Percentiles rank a stretch among this genome's conserved stretches.
Conservation (phyloP, 2,329 filamentous ascomycete genomes). For the Botrytis cinerea region DNA sequence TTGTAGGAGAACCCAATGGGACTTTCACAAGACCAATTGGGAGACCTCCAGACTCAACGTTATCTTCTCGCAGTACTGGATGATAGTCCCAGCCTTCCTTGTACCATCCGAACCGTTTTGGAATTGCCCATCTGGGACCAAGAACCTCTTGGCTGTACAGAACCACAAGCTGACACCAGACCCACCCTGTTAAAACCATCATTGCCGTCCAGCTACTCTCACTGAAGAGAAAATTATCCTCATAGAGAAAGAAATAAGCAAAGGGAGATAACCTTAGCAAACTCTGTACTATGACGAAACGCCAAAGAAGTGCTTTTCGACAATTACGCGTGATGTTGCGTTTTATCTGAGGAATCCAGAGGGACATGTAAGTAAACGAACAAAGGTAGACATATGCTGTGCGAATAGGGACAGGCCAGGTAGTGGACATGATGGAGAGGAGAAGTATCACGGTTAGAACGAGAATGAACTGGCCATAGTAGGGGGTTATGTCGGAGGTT, state of each 20-base stretch:
- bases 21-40: conserved; percentile 69
- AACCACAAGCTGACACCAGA: conserved; percentile 82
- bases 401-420: conserved; percentile 60
- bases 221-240: conserved; percentile 80
- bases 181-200: conserved; percentile 67
- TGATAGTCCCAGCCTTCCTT: conserved; percentile 94
- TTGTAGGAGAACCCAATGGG: conserved; percentile 27
- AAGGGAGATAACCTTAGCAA: conserved; percentile 76
- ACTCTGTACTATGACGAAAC: conserved; percentile 84
- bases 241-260: conserved; percentile 78
- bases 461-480: conserved; percentile 60
- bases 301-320: conserved; percentile 86
- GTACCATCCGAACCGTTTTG: conserved; percentile 57
- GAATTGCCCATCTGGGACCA: conserved; percentile 84
- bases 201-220: conserved; percentile 68
- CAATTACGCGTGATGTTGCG: conserved; percentile 91
- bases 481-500: conserved; percentile 51
- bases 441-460: conserved; percentile 58
- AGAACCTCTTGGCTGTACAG: conserved; percentile 82
- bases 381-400: conserved; percentile 63
- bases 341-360: conserved; percentile 90
- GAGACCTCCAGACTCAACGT: conserved; percentile 74
- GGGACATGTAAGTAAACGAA: conserved; percentile 76
- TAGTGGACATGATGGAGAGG: conserved; percentile 58
- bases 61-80: conserved; percentile 81